Percentiles rank a stretch among this genome's conserved stretches.
Evolutionary conservation across 257 asterid genomes (phyloP).

Genomic region (Plectranthus barbatus): DNA sequence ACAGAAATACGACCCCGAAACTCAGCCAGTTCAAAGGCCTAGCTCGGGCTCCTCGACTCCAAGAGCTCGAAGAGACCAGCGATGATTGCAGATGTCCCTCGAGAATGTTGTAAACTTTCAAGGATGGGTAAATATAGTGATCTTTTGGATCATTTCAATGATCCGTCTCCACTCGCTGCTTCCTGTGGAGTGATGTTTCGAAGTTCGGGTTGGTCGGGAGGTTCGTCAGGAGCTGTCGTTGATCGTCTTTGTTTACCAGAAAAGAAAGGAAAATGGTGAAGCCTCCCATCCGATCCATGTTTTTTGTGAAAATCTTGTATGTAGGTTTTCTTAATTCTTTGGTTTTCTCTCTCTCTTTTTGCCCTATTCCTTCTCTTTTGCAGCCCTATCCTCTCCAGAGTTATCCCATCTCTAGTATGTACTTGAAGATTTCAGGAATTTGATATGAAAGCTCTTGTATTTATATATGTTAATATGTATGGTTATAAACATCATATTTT

Average conservation of each 20-base stretch:
- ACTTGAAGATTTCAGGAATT: constrained; percentile 3
- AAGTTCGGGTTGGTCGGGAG: neutral
- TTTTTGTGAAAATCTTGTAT: constrained; percentile 18
- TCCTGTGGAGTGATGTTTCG: neutral
- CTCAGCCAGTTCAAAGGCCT: constrained; percentile 35
- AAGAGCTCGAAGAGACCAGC: constrained; percentile 35
- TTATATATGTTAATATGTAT: constrained; percentile 22
- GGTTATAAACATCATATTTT: neutral
- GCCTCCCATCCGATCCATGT: neutral
- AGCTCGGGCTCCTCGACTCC: constrained; percentile 45
- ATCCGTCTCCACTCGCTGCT: neutral
- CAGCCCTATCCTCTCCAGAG: neutral
- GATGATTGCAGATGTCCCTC: neutral
- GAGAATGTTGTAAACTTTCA: neutral
- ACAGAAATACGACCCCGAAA: constrained; percentile 41
- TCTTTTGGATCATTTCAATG: neutral
- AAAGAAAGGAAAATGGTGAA: neutral
- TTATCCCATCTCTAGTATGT: neutral
- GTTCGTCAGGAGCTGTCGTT: neutral
- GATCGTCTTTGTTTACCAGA: neutral
- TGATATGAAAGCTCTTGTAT: constrained; percentile 17
- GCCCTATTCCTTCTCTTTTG: neutral
- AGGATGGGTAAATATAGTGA: neutral
- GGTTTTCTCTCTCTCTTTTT: neutral
- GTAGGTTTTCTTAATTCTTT: constrained; percentile 5